Base-by-base conservation (phyloP, 768 basidiomycete species). In the Boletales sp. region DNA sequence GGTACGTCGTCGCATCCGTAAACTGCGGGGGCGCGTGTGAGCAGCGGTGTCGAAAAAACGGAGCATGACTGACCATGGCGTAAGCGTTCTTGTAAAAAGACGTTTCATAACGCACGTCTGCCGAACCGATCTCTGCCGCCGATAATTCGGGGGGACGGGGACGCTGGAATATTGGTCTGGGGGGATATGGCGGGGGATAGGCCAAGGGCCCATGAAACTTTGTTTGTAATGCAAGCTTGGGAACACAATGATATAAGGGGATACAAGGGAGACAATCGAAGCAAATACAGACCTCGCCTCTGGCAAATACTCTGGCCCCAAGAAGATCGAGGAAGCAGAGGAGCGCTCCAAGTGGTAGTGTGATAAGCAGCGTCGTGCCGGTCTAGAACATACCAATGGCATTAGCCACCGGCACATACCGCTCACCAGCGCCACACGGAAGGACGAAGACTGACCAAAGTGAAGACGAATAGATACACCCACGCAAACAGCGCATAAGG, bases 51-150 rank as follows among this genome's bases (percentile, higher is more conserved):
- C 33, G 33, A 33, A 19, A 41, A 17, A 53, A 35, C 12, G 17
- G 40, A 43, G 2, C 42, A 21, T 21, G 30, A 58, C 82, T 33
- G 52, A 87, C 87, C 89, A 91, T 89, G 7, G 86, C 78, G 58
- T 89, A 90, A 2, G 86, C 70, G 54, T 90, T 91, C 61, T 80
- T 86, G 69, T 91, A 88, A 70, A 91, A 91, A 6, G 87, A 87
- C 0, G 70, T 70, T 66, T 90, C 86, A 50, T 73, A 71, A 36
- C 78, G 66, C n/a, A 71, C 62, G 17, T 57, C 64, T 32, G 40
- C 50, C 49, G 44, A 45, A 4, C 80, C 81, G 14, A 65, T 58
- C 64, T 87, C 84, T 34, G 76, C 54, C 55, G 82, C 81, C 11
- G 72, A 70, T 7, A 71, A 51, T 2, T 74, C 80, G 25, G 77